Evolutionary conservation across 495 filamentous ascomycete species (phyloP).

Genomic region (Hypoxylon fragiforme): DNA sequence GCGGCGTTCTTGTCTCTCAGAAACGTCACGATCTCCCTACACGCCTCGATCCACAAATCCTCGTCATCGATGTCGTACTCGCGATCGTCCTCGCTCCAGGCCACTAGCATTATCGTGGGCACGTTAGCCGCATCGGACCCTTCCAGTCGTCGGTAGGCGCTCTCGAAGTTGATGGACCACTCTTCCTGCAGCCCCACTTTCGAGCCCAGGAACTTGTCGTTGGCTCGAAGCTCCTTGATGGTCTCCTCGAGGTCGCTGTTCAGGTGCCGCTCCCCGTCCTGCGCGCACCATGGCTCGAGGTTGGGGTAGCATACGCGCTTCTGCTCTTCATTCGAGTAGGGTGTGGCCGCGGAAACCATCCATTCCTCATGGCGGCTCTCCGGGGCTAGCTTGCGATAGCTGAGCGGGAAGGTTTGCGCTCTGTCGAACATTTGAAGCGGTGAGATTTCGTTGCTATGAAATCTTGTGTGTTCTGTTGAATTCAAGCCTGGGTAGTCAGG

Average conservation of each 20-base stretch:
- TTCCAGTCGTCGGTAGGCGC: conserved; percentile 5
- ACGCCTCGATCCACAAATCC: conserved; percentile 11
- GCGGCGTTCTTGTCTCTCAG: conserved; percentile 7
- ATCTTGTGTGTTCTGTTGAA: not conserved
- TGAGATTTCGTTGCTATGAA: not conserved
- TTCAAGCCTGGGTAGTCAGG: not conserved
- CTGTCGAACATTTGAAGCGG: conserved; percentile 8
- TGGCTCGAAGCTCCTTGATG: conserved; percentile 10
- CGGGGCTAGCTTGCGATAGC: not conserved
- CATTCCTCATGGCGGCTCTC: conserved; percentile 7
- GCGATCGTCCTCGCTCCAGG: conserved; percentile 16
- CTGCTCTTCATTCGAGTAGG: conserved; percentile 7
- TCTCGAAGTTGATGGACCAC: conserved; percentile 21
- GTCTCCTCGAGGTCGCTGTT: conserved; percentile 4
- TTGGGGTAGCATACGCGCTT: conserved; percentile 20
- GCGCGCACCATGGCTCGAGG: conserved; percentile 10
- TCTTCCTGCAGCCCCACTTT: not conserved
- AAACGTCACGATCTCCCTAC: conserved; percentile 9
- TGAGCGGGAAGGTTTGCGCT: conserved; percentile 20
- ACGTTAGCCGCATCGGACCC: conserved; percentile 2
- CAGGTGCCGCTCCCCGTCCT: conserved; percentile 14
- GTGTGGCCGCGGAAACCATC: conserved; percentile 3
- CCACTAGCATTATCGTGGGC: conserved; percentile 22
- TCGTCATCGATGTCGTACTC: conserved; percentile 13
- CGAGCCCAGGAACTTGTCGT: conserved; percentile 1